Percentiles rank a stretch among this genome's conserved stretches.
These are phyloP conservation scores for Candida succiphila DNA, from an alignment of 805 yeast genomes.

Conservation along the genomic window DNA sequence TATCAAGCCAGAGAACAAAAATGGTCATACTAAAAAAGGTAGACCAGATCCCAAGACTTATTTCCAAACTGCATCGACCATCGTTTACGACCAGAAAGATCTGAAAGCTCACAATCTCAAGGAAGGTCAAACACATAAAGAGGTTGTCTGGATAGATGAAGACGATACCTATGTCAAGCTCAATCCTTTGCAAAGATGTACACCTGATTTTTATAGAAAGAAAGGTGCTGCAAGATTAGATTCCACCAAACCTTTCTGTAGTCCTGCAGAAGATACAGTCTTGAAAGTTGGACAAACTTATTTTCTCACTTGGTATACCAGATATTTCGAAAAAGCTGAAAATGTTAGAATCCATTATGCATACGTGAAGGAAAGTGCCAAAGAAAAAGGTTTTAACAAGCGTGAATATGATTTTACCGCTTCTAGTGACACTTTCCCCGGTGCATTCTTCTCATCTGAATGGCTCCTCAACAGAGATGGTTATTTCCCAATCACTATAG, in stretches of 20 bases:
- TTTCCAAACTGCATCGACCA: constrained; percentile 61
- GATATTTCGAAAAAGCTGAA: constrained; percentile 48
- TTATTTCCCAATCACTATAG: constrained; percentile 47
- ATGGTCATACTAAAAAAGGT: constrained; percentile 57
- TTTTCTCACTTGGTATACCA: constrained; percentile 75
- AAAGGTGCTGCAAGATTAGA: constrained; percentile 50
- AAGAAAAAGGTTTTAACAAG: constrained; percentile 47
- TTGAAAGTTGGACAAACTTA: constrained; percentile 55
- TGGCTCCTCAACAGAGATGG: constrained; percentile 63
- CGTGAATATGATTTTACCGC: constrained; percentile 15
- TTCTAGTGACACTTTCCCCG: constrained; percentile 20
- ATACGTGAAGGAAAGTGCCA: constrained; percentile 44
- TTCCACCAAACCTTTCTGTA: constrained; percentile 73
- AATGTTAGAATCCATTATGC: constrained; percentile 62
- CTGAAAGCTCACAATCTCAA: constrained; percentile 67
- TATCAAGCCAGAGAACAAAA: constrained; percentile 62
- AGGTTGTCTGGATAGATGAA: constrained; percentile 49
- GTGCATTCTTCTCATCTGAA: constrained; percentile 53
- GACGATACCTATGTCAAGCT: constrained; percentile 63
- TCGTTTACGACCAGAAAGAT: constrained; percentile 46
- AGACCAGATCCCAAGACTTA: constrained; percentile 69
- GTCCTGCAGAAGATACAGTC: constrained; percentile 55
- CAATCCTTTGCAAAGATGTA: constrained; percentile 78
- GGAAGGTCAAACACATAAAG: constrained; percentile 46
- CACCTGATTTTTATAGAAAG: constrained; percentile 62